Percentiles rank a stretch among this genome's conserved stretches.
Evolutionary conservation across 1,139 yeast genomes (phyloP).

Genomic region (Geotrichum phurueaensis): DNA sequence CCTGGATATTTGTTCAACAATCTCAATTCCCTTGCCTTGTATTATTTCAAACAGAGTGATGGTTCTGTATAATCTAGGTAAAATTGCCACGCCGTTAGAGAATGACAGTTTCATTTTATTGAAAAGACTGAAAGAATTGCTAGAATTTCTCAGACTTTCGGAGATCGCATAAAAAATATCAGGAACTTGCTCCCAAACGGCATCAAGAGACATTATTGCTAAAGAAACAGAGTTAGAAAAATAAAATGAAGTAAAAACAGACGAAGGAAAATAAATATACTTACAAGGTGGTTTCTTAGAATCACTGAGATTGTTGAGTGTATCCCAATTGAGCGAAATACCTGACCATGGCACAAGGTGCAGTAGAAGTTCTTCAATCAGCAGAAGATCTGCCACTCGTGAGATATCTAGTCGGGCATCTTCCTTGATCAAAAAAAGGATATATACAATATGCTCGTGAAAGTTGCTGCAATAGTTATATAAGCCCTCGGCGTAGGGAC

Average conservation of each 20-base stretch:
- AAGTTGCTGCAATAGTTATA: neutral
- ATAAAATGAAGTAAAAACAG: neutral
- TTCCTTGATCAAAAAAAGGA: slow-evolving; percentile 11
- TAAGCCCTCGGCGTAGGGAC: neutral
- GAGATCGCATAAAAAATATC: slow-evolving; percentile 7
- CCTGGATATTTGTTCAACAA: slow-evolving; percentile 3
- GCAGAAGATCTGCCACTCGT: neutral
- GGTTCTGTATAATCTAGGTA: slow-evolving; percentile 12
- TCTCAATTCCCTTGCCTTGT: slow-evolving; percentile 2
- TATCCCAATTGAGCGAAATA: neutral
- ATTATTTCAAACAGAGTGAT: slow-evolving; percentile 5
- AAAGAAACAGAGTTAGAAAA: neutral
- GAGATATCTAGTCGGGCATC: slow-evolving; percentile 13
- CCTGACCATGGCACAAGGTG: slow-evolving; percentile 12
- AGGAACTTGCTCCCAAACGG: slow-evolving; percentile 4
- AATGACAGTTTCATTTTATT: neutral
- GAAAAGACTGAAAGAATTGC: neutral
- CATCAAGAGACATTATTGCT: slow-evolving; percentile 8
- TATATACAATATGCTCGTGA: neutral
- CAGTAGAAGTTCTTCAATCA: slow-evolving; percentile 9
- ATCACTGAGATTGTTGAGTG: neutral
- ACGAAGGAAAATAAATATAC: neutral
- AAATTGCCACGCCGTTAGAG: neutral
- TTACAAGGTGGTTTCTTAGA: slow-evolving; percentile 2
- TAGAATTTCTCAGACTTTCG: neutral